These are phyloP conservation scores for Microbotryum silenes-acaulis DNA, from an alignment of 1,284 basidiomycete genomes.

Conservation along the genomic window DNA sequence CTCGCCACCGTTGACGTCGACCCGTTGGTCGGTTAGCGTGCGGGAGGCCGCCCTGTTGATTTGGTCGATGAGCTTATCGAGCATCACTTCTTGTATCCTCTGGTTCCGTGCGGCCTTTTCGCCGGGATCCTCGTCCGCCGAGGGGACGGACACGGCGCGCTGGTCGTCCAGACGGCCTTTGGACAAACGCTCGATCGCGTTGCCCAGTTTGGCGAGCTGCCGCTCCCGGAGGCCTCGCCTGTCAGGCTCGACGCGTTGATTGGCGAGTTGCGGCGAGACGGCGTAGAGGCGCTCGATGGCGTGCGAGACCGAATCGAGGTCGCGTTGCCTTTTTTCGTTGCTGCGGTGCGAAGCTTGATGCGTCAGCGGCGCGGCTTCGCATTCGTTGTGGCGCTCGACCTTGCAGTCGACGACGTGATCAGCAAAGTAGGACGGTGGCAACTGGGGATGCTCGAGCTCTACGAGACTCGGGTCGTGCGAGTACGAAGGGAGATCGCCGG, in stretches of 20 bases:
- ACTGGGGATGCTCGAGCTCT: neutral
- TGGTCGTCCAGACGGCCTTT: constrained; percentile 40
- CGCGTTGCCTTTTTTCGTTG: constrained; percentile 65
- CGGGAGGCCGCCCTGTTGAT: constrained; percentile 63
- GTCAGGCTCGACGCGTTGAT: constrained; percentile 65
- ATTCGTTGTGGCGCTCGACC: neutral
- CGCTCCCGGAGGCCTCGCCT: constrained; percentile 28
- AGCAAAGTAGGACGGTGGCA: constrained; percentile 22
- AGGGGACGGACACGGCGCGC: constrained; percentile 33
- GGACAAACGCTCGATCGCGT: constrained; percentile 35
- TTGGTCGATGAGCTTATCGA: constrained; percentile 62
- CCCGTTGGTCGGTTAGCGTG: constrained; percentile 59
- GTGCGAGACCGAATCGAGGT: constrained; percentile 69
- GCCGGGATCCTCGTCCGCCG: constrained; percentile 39
- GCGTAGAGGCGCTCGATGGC: constrained; percentile 78
- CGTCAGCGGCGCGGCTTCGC: neutral
- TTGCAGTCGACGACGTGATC: constrained; percentile 2
- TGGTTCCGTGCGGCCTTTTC: constrained; percentile 43
- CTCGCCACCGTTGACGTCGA: constrained; percentile 37
- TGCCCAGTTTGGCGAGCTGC: constrained; percentile 34
- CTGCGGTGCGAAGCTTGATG: constrained; percentile 10
- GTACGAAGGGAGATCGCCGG: constrained; percentile 20
- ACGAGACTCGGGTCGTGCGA: constrained; percentile 2
- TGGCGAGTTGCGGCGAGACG: constrained; percentile 71
- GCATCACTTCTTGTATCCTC: constrained; percentile 15